Base-by-base conservation (phyloP, 441 rosid genomes). In the Bocquillonia castaneifolia region DNA sequence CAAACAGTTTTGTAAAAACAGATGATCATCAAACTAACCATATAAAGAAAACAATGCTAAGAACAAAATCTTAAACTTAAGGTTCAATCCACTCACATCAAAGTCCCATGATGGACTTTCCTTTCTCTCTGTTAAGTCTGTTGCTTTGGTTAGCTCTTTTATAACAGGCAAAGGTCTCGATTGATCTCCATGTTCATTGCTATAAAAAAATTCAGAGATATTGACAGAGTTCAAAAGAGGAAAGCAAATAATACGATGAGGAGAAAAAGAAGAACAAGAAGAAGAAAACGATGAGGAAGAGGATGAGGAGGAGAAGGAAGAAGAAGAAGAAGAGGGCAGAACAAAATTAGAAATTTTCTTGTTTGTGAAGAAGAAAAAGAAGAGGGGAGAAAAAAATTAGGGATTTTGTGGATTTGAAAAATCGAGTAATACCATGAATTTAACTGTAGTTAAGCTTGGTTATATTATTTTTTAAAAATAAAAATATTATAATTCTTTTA, bases 101-200 rank as follows among this genome's bases (percentile, higher is more conserved):
- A 79, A 89, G 63, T 89, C 93, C 96, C 96, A 91, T n/a, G 91
- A 76, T 10, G 97, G 89, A 56, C 68, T 69, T 36, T 77, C 93
- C 63, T 73, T 74, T 78, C 98, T 85, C 64, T 77, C 97, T 1
- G 80, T 83, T 54, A 83, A 29, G 28, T 89, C 92, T 55, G 37
- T 67, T 31, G 90, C 94, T 6, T 69, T 70, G 44, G 75, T 64
- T 8, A 89, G 78, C 82, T 93, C 97, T 62, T 76, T 68, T 65
- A 91, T 76, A 15, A 7, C 39, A 3, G 94, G 97, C 78, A 89
- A 70, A 58, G 91, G 81, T 67, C 97, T 86, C 7, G 96, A 97
- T 18, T 78, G 80, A 70, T 91, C 98, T 12, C 98, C 96, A 59
- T 68, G 78, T 40, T 77, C 89, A 74, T 86, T 92, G 66, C 98